A percentile compares a stretch with the other conserved stretches of the same genome.
Conservation (phyloP, 2,329 filamentous ascomycete species). For the Claviceps sp. region DNA sequence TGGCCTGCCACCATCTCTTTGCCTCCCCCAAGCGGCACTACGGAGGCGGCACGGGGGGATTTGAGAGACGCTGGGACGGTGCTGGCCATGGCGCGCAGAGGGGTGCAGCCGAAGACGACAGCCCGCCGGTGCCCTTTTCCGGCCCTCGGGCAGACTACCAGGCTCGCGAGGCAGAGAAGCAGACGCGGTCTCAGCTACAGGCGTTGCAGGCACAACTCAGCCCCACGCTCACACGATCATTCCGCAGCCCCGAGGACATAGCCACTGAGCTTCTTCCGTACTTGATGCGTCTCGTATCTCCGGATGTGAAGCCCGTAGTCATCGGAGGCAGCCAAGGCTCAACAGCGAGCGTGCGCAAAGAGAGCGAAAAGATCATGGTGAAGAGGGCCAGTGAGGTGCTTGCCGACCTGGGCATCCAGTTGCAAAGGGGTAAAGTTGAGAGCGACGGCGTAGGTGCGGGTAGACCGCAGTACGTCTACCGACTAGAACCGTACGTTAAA, state of each 20-base stretch:
- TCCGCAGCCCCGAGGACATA: conserved; percentile 66
- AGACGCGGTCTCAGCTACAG: conserved; percentile 61
- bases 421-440: conserved; percentile 73
- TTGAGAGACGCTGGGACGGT: conserved; percentile 30
- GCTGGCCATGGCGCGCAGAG: conserved; percentile 21
- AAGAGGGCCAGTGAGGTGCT: conserved; percentile 68
- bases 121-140: conserved; percentile 57
- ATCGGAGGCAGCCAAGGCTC: conserved; percentile 54
- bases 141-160: conserved; percentile 71
- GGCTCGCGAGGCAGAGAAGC: conserved; percentile 68
- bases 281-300: conserved; percentile 69
- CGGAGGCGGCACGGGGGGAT: conserved; percentile 23
- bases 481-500: conserved; percentile 76
- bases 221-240: conserved; percentile 58
- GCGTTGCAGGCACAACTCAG: conserved; percentile 60
- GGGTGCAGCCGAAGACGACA: conserved; percentile 22
- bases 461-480: conserved; percentile 67
- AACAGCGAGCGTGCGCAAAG: conserved; percentile 76
- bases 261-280: conserved; percentile 77
- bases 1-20: conserved; percentile 88
- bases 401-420: conserved; percentile 65
- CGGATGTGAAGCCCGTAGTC: conserved; percentile 82
- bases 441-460: conserved; percentile 44
- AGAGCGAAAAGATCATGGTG: conserved; percentile 71
- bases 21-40: conserved; percentile 50